Evolutionary conservation across 108 stramenopile genomes (phyloP).

Genomic region (Aurantiochytrium sp.): DNA sequence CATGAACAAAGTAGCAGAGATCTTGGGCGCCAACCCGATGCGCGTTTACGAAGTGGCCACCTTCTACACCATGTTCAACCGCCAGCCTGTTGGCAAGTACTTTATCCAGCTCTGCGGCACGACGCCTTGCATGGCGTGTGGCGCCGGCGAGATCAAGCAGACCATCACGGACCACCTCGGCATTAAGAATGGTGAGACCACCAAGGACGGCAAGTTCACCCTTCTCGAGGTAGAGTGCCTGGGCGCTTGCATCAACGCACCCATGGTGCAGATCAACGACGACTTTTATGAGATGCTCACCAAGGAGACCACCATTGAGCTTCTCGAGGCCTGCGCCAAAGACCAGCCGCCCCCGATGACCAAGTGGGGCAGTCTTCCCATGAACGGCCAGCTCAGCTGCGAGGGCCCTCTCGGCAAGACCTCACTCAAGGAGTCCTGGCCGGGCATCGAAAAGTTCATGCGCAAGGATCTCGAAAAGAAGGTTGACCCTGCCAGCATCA

Average conservation of each 20-base stretch:
- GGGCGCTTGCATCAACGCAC: constrained; percentile 99
- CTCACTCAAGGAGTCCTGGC: constrained; percentile 55
- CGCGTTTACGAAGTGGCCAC: constrained; percentile 97
- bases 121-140: constrained; percentile 99
- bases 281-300: constrained; percentile 99
- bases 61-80: constrained; percentile 99
- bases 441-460: constrained; percentile 50
- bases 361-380: constrained; percentile 95
- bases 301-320: constrained; percentile 78
- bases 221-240: constrained; percentile 98
- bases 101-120: constrained; percentile 99
- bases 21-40: constrained; percentile 68
- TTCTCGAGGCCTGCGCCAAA: constrained; percentile 86
- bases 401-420: constrained; percentile 98
- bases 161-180: constrained; percentile 92
- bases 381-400: constrained; percentile 99
- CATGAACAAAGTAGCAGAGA: constrained; percentile 97
- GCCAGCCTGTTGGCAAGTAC: constrained; percentile 97
- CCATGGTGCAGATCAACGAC: constrained; percentile 98
- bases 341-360: constrained; percentile 81
- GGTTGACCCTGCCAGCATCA: constrained; percentile 89
- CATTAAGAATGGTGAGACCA: constrained; percentile 91
- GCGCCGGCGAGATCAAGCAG: constrained; percentile 91
- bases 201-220: constrained; percentile 91
- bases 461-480: constrained; percentile 57